Conservation (phyloP, 805 yeast genomes). For the Isabelozyma gotoi region DNA sequence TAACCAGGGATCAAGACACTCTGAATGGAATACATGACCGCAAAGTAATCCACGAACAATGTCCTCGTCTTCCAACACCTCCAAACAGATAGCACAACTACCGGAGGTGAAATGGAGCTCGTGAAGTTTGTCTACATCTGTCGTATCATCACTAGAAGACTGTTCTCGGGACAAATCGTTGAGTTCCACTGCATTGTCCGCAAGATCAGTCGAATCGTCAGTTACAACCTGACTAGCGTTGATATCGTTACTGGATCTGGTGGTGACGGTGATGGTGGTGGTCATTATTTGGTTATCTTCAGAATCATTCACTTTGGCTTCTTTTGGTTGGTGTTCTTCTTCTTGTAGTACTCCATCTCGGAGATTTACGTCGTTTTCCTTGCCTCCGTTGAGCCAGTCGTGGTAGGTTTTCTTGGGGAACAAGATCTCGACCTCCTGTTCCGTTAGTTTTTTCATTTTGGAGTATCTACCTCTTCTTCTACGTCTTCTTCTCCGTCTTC, state of each 20-base stretch:
- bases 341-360: constrained; percentile 47
- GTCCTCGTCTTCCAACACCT: constrained; percentile 59
- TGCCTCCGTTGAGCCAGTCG: constrained; percentile 63
- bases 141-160: not conserved
- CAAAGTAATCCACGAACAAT: constrained; percentile 72
- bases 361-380: constrained; percentile 46
- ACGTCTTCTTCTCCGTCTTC: constrained; percentile 40
- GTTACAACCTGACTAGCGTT: not conserved
- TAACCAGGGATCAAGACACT: constrained; percentile 82
- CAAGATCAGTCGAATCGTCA: not conserved
- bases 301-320: not conserved
- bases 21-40: constrained; percentile 80
- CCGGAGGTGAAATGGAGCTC: constrained; percentile 61
- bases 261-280: not conserved
- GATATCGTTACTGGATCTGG: not conserved
- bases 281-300: not conserved
- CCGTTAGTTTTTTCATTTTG: constrained; percentile 52
- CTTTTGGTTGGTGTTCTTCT: constrained; percentile 13
- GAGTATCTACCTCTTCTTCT: constrained; percentile 38
- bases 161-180: not conserved
- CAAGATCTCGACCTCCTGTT: constrained; percentile 56
- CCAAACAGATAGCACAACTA: constrained; percentile 77
- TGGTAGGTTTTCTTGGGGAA: constrained; percentile 59
- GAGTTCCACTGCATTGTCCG: not conserved
- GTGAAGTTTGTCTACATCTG: constrained; percentile 1